Evolutionary conservation across 257 asterid species (phyloP).

Genomic region (Ligustrum vulgare): DNA sequence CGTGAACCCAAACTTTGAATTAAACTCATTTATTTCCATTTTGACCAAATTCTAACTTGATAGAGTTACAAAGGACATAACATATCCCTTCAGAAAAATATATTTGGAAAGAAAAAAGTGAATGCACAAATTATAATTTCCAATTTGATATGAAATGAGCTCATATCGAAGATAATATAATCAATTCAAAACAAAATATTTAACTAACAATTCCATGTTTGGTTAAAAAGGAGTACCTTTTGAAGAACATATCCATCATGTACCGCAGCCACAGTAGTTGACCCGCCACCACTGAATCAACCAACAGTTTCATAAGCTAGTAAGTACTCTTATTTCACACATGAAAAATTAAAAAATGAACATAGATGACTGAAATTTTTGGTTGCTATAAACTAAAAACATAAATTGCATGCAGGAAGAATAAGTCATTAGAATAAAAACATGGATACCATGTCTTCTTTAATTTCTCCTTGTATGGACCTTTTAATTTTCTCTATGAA

Average conservation of each 20-base stretch:
- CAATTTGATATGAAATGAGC: neutral
- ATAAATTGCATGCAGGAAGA: neutral
- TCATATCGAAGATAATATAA: neutral
- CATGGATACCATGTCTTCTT: neutral
- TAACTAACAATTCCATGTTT: slow-evolving; percentile 7
- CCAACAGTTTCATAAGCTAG: slow-evolving; percentile 28
- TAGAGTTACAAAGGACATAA: neutral
- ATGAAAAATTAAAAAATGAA: neutral
- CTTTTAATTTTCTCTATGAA: neutral
- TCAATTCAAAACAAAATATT: slow-evolving; percentile 11
- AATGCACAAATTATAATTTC: neutral
- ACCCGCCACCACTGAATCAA: slow-evolving; percentile 94
- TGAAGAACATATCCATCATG: slow-evolving; percentile 99
- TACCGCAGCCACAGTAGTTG: slow-evolving; percentile 93
- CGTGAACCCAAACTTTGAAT: neutral
- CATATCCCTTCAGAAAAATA: neutral
- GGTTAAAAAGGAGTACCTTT: slow-evolving; percentile 54
- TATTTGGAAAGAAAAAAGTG: neutral
- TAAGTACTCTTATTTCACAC: neutral
- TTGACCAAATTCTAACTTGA: neutral
- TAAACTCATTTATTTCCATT: neutral
- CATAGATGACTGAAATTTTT: neutral
- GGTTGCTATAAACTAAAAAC: neutral
- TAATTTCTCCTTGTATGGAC: neutral
- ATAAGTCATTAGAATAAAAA: neutral